Conservation (phyloP, 192 early-diverging fungal genomes). For the Gigaspora rosea region DNA sequence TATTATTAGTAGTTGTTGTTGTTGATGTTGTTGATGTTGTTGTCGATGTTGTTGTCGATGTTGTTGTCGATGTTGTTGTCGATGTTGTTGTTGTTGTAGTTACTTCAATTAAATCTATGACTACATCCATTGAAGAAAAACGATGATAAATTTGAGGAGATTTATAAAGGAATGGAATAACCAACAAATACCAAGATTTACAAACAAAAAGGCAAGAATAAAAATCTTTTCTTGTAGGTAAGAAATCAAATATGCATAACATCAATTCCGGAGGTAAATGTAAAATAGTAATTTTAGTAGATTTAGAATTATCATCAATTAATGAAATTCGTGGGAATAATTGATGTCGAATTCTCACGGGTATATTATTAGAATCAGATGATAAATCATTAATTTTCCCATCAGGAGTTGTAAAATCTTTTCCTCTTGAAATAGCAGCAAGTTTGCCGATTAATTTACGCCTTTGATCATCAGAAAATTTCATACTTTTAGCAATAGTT, state of each 20-base stretch:
- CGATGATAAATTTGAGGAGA: conserved; percentile 10
- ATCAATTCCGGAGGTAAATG: conserved; percentile 4
- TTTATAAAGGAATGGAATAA: conserved; percentile 8
- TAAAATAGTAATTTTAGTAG: not conserved
- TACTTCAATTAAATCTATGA: no score
- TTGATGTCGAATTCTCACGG: not conserved
- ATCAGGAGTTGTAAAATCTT: not conserved
- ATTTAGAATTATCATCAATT: not conserved
- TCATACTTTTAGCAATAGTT: not conserved
- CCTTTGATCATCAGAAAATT: not conserved
- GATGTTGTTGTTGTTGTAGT: not conserved
- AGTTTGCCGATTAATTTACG: conserved; percentile 4
- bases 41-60: not conserved
- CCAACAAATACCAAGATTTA: conserved; percentile 10
- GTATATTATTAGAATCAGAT: not conserved
- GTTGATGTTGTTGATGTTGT: not conserved
- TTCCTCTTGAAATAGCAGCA: not conserved
- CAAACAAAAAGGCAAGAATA: conserved; percentile 11
- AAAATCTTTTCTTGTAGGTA: not conserved
- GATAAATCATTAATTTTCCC: not conserved
- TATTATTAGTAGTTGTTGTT: not conserved
- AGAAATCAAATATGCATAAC: conserved; percentile 1
- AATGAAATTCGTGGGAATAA: not conserved
- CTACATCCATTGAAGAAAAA: not conserved
- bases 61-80: not conserved